These are phyloP conservation scores for Cucurbita moschata DNA, from an alignment of 306 rosid species.

Conservation along the genomic window DNA sequence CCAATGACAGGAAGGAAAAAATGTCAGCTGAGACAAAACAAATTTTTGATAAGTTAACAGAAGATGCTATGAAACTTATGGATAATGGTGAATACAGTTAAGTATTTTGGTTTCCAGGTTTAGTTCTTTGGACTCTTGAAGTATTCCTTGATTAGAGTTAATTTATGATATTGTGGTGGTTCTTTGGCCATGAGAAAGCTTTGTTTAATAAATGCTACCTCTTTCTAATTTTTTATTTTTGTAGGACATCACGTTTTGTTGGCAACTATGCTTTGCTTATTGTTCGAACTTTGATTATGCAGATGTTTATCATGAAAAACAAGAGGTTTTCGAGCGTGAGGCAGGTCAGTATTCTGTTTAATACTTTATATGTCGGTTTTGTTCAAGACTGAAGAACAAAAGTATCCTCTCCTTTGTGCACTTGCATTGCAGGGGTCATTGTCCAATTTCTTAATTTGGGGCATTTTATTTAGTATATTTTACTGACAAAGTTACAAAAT, in stretches of 20 bases:
- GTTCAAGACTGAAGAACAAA: neutral
- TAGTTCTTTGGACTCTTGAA: slow-evolving; percentile 7
- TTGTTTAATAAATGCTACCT: neutral
- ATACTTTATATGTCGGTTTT: neutral
- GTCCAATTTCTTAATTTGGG: neutral
- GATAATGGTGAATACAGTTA: slow-evolving; percentile 87
- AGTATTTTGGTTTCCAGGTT: slow-evolving; percentile 18
- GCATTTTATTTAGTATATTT: neutral
- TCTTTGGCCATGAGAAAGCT: neutral
- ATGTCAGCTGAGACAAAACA: slow-evolving; percentile 61
- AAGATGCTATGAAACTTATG: slow-evolving; percentile 86
- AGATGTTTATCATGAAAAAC: slow-evolving; percentile 86
- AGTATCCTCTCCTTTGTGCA: neutral
- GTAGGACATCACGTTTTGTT: neutral
- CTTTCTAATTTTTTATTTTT: neutral
- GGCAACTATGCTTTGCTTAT: slow-evolving; percentile 1
- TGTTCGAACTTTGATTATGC: slow-evolving; percentile 11
- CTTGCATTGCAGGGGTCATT: neutral
- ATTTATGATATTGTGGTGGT: neutral
- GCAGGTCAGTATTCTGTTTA: slow-evolving; percentile 22
- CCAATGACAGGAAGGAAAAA: slow-evolving; percentile 60
- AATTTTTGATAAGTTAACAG: slow-evolving; percentile 85
- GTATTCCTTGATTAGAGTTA: neutral
- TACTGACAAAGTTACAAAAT: neutral
- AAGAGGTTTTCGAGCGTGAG: slow-evolving; percentile 82